These are phyloP conservation scores for Saitozyma podzolica DNA, from an alignment of 768 basidiomycete species.

Conservation along the genomic window DNA sequence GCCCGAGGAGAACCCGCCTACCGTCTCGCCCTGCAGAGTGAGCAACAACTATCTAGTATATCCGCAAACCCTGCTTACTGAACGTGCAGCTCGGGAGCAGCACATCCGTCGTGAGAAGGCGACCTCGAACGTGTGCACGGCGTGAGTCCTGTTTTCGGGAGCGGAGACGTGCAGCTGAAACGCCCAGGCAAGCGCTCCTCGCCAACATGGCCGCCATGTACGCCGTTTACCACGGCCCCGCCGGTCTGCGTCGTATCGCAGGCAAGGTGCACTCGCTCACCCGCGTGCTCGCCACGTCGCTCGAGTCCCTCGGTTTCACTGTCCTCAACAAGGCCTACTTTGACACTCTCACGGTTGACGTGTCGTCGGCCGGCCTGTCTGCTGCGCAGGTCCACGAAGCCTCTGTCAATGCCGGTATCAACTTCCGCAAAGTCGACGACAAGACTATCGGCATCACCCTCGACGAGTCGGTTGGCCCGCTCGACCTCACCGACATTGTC, in stretches of 20 bases:
- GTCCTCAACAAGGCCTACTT: conserved; percentile 73
- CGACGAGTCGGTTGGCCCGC: conserved; percentile 80
- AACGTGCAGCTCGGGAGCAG: conserved; percentile 76
- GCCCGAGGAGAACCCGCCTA: conserved; percentile 81
- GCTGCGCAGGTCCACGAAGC: conserved; percentile 64
- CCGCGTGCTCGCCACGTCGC: conserved; percentile 66
- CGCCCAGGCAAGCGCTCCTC: conserved; percentile 73
- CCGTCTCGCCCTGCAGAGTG: conserved; percentile 89
- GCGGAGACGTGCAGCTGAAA: background rate
- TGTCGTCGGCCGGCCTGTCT: conserved; percentile 57
- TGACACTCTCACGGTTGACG: conserved; percentile 77
- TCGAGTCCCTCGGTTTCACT: conserved; percentile 73
- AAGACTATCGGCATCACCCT: conserved; percentile 80
- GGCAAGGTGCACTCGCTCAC: conserved; percentile 87
- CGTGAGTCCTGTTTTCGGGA: conserved; percentile 45
- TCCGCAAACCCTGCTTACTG: background rate
- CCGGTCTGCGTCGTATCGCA: conserved; percentile 79
- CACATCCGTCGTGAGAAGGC: conserved; percentile 98
- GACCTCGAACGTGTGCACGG: conserved; percentile 97
- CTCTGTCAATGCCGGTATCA: conserved; percentile 69
- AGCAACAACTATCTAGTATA: conserved; percentile 47
- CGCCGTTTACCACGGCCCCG: conserved; percentile 92
- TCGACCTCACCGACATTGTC: conserved; percentile 72
- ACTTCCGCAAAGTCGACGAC: conserved; percentile 75
- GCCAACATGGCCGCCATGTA: conserved; percentile 99